Conservation (phyloP, 768 basidiomycete genomes). For the Phylloporus sp. region DNA sequence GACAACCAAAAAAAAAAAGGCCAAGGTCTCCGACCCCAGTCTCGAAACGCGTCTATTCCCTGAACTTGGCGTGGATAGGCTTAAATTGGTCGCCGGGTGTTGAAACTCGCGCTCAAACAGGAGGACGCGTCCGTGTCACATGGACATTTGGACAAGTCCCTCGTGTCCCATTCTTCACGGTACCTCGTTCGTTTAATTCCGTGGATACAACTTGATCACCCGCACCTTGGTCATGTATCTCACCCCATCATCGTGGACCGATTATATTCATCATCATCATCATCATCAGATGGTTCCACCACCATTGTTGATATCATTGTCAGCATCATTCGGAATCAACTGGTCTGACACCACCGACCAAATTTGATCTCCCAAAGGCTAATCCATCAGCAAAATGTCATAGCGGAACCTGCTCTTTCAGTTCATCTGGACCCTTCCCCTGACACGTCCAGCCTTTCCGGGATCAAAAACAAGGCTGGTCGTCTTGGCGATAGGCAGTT, state of each 20-base stretch:
- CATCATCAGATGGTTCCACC: neutral
- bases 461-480: neutral
- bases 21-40: neutral
- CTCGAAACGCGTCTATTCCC: neutral
- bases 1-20: neutral
- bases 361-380: too few relatives aligned
- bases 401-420: too few relatives aligned
- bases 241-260: neutral
- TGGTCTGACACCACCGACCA: too few relatives aligned
- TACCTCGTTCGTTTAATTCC: neutral
- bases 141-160: neutral
- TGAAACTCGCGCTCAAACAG: neutral
- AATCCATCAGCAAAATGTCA: neutral
- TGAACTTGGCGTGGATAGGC: neutral
- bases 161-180: neutral
- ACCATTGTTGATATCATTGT: neutral
- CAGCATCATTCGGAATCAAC: too few relatives aligned
- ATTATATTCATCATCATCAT: neutral
- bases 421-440: neutral
- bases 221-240: neutral
- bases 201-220: neutral
- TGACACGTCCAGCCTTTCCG: too few relatives aligned
- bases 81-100: neutral
- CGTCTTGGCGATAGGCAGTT: neutral
- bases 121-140: neutral